These are phyloP conservation scores for Strobilomyces dryophilus DNA, from an alignment of 768 basidiomycete genomes.

Conservation along the genomic window DNA sequence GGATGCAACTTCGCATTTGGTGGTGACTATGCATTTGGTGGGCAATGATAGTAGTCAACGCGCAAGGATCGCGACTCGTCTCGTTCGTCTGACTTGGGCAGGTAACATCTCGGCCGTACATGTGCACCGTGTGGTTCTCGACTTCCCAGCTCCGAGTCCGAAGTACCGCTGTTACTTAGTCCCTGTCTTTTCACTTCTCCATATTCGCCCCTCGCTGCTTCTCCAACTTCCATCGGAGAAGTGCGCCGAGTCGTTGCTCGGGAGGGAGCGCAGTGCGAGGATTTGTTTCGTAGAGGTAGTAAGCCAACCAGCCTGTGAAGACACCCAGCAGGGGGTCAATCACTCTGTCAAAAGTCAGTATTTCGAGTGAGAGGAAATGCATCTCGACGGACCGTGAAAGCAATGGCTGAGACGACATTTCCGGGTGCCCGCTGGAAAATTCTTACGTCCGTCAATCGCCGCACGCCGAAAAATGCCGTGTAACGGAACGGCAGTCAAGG, in stretches of 20 bases:
- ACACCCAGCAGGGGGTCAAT: conserved; percentile 73
- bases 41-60: too few relatives aligned
- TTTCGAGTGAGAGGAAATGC: neutral
- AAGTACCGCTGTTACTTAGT: neutral
- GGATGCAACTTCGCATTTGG: too few relatives aligned
- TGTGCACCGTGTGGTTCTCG: neutral
- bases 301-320: conserved; percentile 75
- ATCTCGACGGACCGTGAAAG: conserved; percentile 28
- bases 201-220: conserved; percentile 25
- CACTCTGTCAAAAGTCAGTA: conserved; percentile 36
- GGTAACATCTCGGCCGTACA: too few relatives aligned
- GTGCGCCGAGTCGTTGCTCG: conserved; percentile 49
- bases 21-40: too few relatives aligned
- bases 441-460: conserved; percentile 10
- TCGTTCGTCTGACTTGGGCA: neutral
- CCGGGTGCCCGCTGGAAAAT: neutral
- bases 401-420: conserved; percentile 42
- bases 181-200: neutral
- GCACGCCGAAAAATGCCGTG: conserved; percentile 22
- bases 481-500: conserved; percentile 21
- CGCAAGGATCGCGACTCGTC: conserved; percentile 27
- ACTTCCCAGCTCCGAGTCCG: too few relatives aligned
- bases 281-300: conserved; percentile 75
- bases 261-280: conserved; percentile 63
- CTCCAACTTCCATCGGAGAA: conserved; percentile 66